Evolutionary conservation across 768 basidiomycete species (phyloP), one percentile per base, ranked within the genome.

Genomic region (Solioccasus polychromus): DNA sequence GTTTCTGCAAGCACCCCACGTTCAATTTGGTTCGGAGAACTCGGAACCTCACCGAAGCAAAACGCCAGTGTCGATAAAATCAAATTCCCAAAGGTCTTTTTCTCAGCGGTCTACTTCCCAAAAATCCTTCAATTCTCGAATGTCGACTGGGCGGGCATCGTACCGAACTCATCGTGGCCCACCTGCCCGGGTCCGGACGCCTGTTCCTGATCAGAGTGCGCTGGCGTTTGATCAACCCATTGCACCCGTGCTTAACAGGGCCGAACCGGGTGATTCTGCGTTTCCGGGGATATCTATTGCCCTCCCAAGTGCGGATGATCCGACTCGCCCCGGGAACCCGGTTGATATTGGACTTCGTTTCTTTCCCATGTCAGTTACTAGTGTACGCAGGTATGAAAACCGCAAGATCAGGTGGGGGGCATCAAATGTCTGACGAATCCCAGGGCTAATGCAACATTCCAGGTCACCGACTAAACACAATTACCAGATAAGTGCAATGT

Each of bases 91-190:
- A n/a, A n/a, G n/a, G n/a, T n/a, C n/a, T n/a, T n/a, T n/a, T 31
- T 58, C 60, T 4, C 44, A 25, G 34, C 3, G 10, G 4, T 56
- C 60, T 3, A 8, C 35, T 20, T 58, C 62, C 8, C 51, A 30
- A 24, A 42, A n/a, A 10, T 60, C 61, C 4, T 24, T 0, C 15
- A 35, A 31, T 39, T 54, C 58, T 47, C 31, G 30, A 40, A 40
- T 20, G 17, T 60, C 62, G 3, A 18, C n/a, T 18, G 63, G 58
- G 9, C 58, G 59, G 25, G 39, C 48, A 1, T 58, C 61, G 15
- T 59, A 59, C 39, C 59, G 57, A 36, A 45, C 34, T 8, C 44
- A 63, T 32, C 53, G 2, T 19, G 63, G 57, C 7, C 44, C 50
- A 14, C 26, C 44, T 26, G 41, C 56, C 22, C 50, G 42, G 17